Conservation (phyloP, 2,329 filamentous ascomycete genomes). For the Cytospora piceae region DNA sequence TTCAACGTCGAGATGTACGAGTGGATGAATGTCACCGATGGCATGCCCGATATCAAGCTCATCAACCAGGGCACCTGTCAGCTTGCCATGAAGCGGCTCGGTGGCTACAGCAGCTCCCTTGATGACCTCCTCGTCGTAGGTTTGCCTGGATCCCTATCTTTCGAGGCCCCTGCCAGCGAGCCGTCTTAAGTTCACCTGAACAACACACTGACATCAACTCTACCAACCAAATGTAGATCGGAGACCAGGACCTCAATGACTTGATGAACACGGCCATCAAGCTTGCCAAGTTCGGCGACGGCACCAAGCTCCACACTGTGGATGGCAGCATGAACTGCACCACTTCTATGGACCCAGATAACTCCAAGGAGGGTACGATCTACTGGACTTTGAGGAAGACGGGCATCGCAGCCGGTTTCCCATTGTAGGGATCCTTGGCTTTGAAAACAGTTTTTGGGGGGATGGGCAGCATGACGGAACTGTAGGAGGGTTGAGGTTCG, state of each 20-base stretch:
- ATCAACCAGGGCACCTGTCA: constrained; percentile 9
- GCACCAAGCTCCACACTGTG: constrained; percentile 1
- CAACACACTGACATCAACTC: not conserved
- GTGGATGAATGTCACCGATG: not conserved
- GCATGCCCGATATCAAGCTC: constrained; percentile 1
- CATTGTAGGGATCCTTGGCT: not conserved
- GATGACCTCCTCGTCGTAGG: not conserved
- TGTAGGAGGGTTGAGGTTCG: not conserved
- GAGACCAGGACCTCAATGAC: constrained; percentile 8
- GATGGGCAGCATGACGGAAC: not conserved
- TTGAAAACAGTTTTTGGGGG: not conserved
- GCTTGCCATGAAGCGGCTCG: constrained; percentile 10
- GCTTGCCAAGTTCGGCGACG: constrained; percentile 3
- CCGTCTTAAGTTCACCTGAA: not conserved
- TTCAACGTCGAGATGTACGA: constrained; percentile 12
- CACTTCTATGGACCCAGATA: not conserved
- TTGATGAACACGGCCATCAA: constrained; percentile 17
- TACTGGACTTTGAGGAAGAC: constrained; percentile 17
- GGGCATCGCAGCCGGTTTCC: not conserved
- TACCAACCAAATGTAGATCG: not conserved
- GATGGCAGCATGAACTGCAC: constrained; percentile 16
- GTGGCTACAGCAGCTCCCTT: not conserved
- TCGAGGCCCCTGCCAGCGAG: too few species aligned
- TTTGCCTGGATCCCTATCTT: not conserved
- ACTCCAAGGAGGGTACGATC: not conserved